Conservation (phyloP, 352 stramenopile genomes). For the Elongisporangium senticosum region DNA sequence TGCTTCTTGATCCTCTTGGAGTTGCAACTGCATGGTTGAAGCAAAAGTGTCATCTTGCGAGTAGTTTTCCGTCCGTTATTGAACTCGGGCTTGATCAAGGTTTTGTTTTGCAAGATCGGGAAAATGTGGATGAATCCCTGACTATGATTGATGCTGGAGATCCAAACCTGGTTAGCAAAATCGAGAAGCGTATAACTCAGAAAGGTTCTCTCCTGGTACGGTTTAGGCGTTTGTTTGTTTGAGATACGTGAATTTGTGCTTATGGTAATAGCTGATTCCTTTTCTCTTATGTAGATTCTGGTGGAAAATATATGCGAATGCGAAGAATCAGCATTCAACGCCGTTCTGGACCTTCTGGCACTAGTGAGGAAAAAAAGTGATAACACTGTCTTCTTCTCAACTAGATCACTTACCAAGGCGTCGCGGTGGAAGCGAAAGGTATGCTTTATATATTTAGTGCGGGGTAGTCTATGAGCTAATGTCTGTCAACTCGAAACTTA, state of each 20-base stretch:
- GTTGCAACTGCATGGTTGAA: constrained; percentile 33
- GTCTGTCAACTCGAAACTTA: constrained; percentile 7
- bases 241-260: background rate
- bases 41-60: constrained; percentile 11
- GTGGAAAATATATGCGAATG: constrained; percentile 42
- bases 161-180: constrained; percentile 17
- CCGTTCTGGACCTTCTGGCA: constrained; percentile 28
- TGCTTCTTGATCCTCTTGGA: constrained; percentile 49
- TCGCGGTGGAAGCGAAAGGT: constrained; percentile 46
- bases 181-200: constrained; percentile 43
- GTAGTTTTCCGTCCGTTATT: background rate
- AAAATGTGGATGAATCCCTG: constrained; percentile 10
- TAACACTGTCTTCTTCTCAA: constrained; percentile 37
- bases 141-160: constrained; percentile 44
- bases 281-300: constrained; percentile 24
- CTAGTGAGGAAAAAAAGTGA: constrained; percentile 34
- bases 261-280: background rate
- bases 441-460: background rate
- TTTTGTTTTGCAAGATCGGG: background rate
- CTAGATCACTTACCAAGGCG: constrained; percentile 24
- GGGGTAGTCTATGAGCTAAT: background rate
- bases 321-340: constrained; percentile 28
- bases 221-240: background rate
- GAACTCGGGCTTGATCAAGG: background rate
- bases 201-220: background rate